Percentiles rank a stretch among this genome's conserved stretches.
phyloP scores from a whole-genome alignment of 2,329 filamentous ascomycete species.

The Xylariaceae sp. region DNA sequence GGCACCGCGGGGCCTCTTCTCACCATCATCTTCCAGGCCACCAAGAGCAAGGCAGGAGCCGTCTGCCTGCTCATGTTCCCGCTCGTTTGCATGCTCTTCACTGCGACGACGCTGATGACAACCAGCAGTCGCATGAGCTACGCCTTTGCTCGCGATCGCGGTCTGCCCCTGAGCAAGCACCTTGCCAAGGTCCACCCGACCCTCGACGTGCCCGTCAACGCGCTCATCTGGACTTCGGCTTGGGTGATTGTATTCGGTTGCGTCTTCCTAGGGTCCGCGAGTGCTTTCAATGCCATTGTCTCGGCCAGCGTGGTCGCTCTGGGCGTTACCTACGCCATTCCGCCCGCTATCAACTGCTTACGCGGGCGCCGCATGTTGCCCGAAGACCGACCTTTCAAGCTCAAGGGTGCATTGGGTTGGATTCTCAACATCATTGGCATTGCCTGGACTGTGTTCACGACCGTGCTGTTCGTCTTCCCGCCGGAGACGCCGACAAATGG shows the following conservation, averaged over 20 bases:
- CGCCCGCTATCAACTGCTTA: conserved; percentile 35
- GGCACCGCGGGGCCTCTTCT: conserved; percentile 34
- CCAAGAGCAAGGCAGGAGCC: conserved; percentile 32
- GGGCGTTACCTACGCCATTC: conserved; percentile 42
- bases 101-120: conserved; percentile 35
- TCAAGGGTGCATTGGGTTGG: neutral
- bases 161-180: conserved; percentile 30
- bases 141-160: conserved; percentile 32
- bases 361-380: conserved; percentile 33
- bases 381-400: neutral
- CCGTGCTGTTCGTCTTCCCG: neutral
- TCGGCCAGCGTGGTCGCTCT: conserved; percentile 42
- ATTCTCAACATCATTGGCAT: neutral
- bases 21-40: conserved; percentile 41
- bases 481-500: neutral
- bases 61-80: neutral
- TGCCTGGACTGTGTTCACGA: neutral
- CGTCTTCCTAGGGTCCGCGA: conserved; percentile 41
- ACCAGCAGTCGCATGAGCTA: neutral
- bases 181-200: conserved; percentile 34
- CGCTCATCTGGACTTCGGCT: conserved; percentile 37
- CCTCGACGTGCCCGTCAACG: conserved; percentile 39
- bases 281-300: conserved; percentile 43
- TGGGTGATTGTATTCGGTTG: conserved; percentile 43
- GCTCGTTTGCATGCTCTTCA: neutral